These are phyloP conservation scores for Stenocarpella maydis DNA, from an alignment of 2,329 filamentous ascomycete species.

Conservation along the genomic window DNA sequence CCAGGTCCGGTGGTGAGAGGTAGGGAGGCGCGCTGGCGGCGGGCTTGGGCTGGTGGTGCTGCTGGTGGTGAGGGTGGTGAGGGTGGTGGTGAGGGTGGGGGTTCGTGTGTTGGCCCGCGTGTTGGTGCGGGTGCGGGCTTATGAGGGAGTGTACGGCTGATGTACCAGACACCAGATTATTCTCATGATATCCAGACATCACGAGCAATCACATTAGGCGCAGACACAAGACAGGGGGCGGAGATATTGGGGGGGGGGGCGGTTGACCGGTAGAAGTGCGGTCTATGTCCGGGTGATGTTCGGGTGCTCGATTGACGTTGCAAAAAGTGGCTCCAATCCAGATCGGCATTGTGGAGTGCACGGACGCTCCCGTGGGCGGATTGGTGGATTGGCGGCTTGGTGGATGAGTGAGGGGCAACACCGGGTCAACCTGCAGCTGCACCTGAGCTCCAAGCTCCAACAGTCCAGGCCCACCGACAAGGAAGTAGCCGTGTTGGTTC, in stretches of 20 bases:
- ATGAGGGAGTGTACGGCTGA: constrained; percentile 21
- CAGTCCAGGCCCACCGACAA: too few species aligned
- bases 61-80: background rate
- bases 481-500: too few species aligned
- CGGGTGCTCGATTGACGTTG: constrained; percentile 25
- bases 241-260: constrained; percentile 1
- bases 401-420: too few species aligned
- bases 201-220: constrained; percentile 25
- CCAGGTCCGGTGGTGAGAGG: constrained; percentile 12
- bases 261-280: constrained; percentile 32
- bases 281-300: constrained; percentile 34
- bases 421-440: too few species aligned
- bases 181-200: constrained; percentile 33
- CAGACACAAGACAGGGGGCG: constrained; percentile 14
- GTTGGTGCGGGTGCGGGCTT: background rate
- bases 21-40: constrained; percentile 14
- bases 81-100: background rate
- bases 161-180: constrained; percentile 26
- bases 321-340: constrained; percentile 22
- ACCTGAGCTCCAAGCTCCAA: background rate
- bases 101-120: too few species aligned
- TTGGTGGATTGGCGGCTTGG: background rate
- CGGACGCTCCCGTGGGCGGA: background rate
- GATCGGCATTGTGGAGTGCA: background rate
- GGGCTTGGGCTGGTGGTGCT: constrained; percentile 3